These are phyloP conservation scores for Dalbergia oliveri DNA, from an alignment of 306 rosid genomes.

Conservation along the genomic window DNA sequence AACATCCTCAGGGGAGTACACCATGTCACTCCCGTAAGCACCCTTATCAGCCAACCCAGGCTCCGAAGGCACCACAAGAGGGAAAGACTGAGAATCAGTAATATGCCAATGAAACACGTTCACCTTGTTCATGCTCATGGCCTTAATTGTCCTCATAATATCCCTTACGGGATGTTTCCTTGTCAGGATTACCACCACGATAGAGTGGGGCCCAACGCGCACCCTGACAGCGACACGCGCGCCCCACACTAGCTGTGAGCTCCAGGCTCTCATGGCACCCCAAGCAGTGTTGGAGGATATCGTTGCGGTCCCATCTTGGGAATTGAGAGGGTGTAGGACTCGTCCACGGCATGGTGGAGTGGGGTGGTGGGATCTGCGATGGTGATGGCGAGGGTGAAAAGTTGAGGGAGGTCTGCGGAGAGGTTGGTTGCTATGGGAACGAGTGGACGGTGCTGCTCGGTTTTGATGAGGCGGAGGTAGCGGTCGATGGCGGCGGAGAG, in stretches of 20 bases:
- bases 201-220: conserved; percentile 61
- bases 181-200: too few relatives aligned
- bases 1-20: conserved; percentile 70
- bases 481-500: conserved; percentile 69
- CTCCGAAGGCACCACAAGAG: conserved; percentile 74
- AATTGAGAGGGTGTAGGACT: conserved; percentile 71
- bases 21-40: conserved; percentile 75
- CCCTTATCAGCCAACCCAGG: conserved; percentile 78
- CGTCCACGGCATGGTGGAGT: conserved; percentile 69
- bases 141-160: conserved; percentile 68
- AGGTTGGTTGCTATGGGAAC: conserved; percentile 43
- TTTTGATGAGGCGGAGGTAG: conserved; percentile 59
- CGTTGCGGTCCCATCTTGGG: conserved; percentile 46
- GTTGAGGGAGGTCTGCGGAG: conserved; percentile 53
- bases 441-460: conserved; percentile 72
- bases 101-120: conserved; percentile 93
- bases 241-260: conserved; percentile 82
- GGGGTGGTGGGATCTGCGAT: conserved; percentile 53
- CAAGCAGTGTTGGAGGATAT: conserved; percentile 60
- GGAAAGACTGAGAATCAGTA: conserved; percentile 89
- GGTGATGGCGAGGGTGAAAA: conserved; percentile 51
- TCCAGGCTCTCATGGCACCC: conserved; percentile 88
- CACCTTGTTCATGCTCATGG: conserved; percentile 82
- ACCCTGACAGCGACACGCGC: conserved; percentile 63
- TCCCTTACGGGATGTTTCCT: conserved; percentile 64